These are phyloP conservation scores for Arthrobotrys sinensis DNA, from an alignment of 2,329 filamentous ascomycete genomes.

Conservation along the genomic window DNA sequence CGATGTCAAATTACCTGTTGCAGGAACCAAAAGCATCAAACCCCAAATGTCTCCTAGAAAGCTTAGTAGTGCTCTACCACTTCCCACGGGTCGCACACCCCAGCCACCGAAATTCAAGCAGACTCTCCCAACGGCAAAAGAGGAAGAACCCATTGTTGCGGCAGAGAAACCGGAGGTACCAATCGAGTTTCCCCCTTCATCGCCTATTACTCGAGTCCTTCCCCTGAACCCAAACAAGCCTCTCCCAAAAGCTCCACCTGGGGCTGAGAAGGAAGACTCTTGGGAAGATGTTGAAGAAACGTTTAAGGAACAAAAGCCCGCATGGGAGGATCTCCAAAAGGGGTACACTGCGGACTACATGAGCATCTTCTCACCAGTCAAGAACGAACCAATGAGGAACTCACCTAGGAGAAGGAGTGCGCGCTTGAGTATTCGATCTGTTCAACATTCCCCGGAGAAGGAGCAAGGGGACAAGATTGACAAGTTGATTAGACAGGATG, in stretches of 20 bases:
- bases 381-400: constrained; percentile 49
- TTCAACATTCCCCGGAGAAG: constrained; percentile 38
- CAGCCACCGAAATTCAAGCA: constrained; percentile 17
- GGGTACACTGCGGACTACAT: constrained; percentile 56
- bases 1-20: constrained; percentile 52
- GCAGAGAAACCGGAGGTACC: constrained; percentile 54
- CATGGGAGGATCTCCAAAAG: constrained; percentile 58
- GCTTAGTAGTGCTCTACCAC: constrained; percentile 7
- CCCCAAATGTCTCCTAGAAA: constrained; percentile 28
- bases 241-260: constrained; percentile 41
- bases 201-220: constrained; percentile 20
- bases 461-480: constrained; percentile 41
- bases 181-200: constrained; percentile 49
- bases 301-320: constrained; percentile 54
- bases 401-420: constrained; percentile 44
- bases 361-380: constrained; percentile 60
- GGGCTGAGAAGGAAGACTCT: constrained; percentile 39
- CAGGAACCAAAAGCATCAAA: neutral
- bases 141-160: constrained; percentile 48
- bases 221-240: constrained; percentile 47
- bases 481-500: constrained; percentile 49
- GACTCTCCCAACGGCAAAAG: constrained; percentile 11
- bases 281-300: constrained; percentile 45
- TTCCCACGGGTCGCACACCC: constrained; percentile 20
- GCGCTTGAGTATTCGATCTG: constrained; percentile 51